Evolutionary conservation across 148 eudicot species (phyloP), one percentile per base, ranked within the genome.

Genomic region (Hydrangea macrophylla): DNA sequence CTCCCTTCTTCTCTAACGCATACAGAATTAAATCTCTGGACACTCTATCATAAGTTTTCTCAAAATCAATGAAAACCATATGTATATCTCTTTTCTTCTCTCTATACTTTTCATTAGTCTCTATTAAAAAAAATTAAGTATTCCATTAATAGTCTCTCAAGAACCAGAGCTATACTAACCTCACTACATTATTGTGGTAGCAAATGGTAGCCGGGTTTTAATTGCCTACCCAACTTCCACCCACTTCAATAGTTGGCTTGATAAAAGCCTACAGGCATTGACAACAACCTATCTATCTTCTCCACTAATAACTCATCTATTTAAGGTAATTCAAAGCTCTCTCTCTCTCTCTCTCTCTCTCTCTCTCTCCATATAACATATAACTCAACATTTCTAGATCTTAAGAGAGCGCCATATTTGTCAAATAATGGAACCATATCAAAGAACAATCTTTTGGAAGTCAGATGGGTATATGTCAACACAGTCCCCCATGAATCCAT

Each of bases 171-270:
- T n/a, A n/a, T n/a, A n/a, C n/a, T 48, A 18, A 18, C 53, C 17
- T 7, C 53, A 18, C 53, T 8, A 57, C 60, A 27, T 37, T n/a
- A 20, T 61, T 15, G 39, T 61, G 37, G 20, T 15, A 37, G 65
- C 50, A 23, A 36, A 36, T 33, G 48, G 65, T 61, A 24, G 65
- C 0, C 39, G 65, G 7, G 65, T n/a, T 27, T 4, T 15, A 57
- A 63, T 75, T 42, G 17, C 35, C 62, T n/a, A 67, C 26, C 68
- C 54, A 68, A 72, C 68, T 17, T 10, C 69, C 72, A 75, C 75
- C 77, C 67, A 80, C 69, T 62, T 28, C 61, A 55, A 61, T 26
- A 37, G 65, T 39, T 61, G 65, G 25, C 7, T 48, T 44, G 51
- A 44, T 12, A 44, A 45, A 13, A 45, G 3, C 23, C 27, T 24